phyloP scores from a whole-genome alignment of 1,284 basidiomycete genomes.

The Phlebopus sp. region DNA sequence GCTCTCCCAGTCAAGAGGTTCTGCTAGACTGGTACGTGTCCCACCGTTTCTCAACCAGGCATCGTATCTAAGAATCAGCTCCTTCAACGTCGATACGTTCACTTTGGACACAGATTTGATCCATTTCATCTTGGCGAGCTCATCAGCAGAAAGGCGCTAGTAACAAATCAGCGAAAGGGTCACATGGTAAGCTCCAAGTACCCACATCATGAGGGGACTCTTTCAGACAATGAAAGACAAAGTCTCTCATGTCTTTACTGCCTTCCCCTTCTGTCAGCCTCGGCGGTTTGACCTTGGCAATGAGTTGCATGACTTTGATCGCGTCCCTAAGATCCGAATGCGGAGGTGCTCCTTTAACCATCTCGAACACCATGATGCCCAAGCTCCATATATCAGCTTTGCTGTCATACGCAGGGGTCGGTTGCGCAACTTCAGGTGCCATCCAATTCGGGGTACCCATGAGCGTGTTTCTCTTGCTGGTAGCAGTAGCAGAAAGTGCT shows the following conservation, averaged over 20 bases:
- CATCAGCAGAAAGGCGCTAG: conserved; percentile 86
- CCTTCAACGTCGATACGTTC: conserved; percentile 73
- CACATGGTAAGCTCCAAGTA: conserved; percentile 9
- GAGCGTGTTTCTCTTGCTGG: conserved; percentile 90
- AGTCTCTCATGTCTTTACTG: conserved; percentile 85
- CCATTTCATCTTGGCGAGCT: conserved; percentile 91
- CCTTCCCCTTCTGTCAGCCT: conserved; percentile 76
- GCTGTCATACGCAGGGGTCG: conserved; percentile 85
- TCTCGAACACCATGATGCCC: conserved; percentile 93
- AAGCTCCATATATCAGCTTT: conserved; percentile 98
- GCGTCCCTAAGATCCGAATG: conserved; percentile 80
- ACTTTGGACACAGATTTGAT: conserved; percentile 77
- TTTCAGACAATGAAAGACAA: conserved; percentile 82
- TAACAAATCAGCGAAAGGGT: conserved; percentile 9
- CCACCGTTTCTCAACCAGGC: conserved; percentile 80
- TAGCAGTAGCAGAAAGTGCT: conserved; percentile 82
- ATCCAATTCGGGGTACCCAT: conserved; percentile 99
- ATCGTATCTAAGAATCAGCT: conserved; percentile 77
- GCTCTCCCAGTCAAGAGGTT: conserved; percentile 68
- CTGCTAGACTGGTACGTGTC: conserved; percentile 76
- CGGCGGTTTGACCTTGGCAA: conserved; percentile 86
- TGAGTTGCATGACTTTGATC: conserved; percentile 88
- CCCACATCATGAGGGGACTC: conserved; percentile 80
- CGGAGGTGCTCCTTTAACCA: conserved; percentile 92
- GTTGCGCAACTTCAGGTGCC: conserved; percentile 95